Evolutionary conservation across 306 rosid genomes (phyloP).

Genomic region (Malus orientalis): DNA sequence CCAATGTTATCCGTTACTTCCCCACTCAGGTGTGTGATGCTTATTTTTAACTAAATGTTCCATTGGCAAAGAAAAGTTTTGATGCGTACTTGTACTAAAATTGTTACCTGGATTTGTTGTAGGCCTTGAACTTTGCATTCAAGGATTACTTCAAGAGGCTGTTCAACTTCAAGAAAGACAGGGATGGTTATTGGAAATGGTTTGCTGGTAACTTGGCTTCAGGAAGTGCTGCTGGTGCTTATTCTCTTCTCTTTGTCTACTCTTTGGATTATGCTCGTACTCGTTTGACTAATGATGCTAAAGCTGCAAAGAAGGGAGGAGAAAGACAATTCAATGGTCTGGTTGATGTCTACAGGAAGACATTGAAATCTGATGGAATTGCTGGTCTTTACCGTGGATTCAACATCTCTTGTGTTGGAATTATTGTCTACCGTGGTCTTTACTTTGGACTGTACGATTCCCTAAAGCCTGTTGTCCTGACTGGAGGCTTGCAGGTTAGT

Average conservation of each 20-base stretch:
- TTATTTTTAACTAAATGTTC: too few species aligned
- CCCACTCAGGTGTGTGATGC: slow-evolving; percentile 30
- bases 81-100: not conserved
- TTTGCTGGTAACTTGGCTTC: slow-evolving; percentile 85
- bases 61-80: not conserved
- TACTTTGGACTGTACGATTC: slow-evolving; percentile 91
- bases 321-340: slow-evolving; percentile 86
- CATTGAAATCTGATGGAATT: slow-evolving; percentile 59
- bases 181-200: slow-evolving; percentile 89
- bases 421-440: slow-evolving; percentile 84
- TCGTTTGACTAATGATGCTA: slow-evolving; percentile 73
- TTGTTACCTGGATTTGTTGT: not conserved
- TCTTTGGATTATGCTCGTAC: slow-evolving; percentile 87
- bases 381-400: slow-evolving; percentile 93
- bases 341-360: slow-evolving; percentile 78
- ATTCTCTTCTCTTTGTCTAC: slow-evolving; percentile 74
- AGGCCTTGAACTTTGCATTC: slow-evolving; percentile 92
- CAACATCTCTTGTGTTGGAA: slow-evolving; percentile 77
- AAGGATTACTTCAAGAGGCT: slow-evolving; percentile 94
- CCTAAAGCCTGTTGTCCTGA: slow-evolving; percentile 60
- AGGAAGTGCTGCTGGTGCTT: slow-evolving; percentile 90
- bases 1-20: slow-evolving; percentile 77
- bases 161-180: slow-evolving; percentile 85
- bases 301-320: slow-evolving; percentile 93
- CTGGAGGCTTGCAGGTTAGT: slow-evolving; percentile 59